A percentile compares a stretch with the other conserved stretches of the same genome.
These are phyloP conservation scores for Schizosaccharomyces cryophilus DNA, from an alignment of 805 yeast genomes.

Conservation along the genomic window DNA sequence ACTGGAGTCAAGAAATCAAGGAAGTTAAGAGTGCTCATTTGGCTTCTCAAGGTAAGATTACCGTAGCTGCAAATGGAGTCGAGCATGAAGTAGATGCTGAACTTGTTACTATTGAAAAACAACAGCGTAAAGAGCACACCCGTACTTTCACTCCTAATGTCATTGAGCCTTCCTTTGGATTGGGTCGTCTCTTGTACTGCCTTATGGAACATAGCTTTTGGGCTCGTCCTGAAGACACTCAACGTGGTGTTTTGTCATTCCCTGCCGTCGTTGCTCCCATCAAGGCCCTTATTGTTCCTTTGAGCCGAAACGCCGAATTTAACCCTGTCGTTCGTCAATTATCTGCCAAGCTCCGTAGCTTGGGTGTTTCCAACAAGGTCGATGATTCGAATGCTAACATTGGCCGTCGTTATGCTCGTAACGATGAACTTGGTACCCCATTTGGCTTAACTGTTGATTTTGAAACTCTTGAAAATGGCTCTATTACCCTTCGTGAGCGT, in stretches of 20 bases:
- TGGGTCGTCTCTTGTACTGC: constrained; percentile 87
- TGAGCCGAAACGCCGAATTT: constrained; percentile 61
- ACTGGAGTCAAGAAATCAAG: constrained; percentile 64
- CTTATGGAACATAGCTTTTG: constrained; percentile 87
- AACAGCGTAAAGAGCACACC: constrained; percentile 14
- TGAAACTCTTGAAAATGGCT: constrained; percentile 64
- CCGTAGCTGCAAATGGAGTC: constrained; percentile 41
- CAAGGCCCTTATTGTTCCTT: constrained; percentile 82
- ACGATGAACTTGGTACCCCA: constrained; percentile 96
- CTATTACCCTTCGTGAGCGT: constrained; percentile 90
- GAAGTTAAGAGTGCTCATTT: constrained; percentile 54
- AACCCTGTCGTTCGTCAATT: constrained; percentile 50
- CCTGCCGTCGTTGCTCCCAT: constrained; percentile 95
- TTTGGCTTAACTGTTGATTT: constrained; percentile 94
- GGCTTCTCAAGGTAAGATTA: constrained; percentile 33
- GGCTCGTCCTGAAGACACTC: constrained; percentile 73
- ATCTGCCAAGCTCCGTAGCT: constrained; percentile 43
- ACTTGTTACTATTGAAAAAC: constrained; percentile 52
- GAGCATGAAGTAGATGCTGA: constrained; percentile 49
- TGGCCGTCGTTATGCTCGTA: constrained; percentile 94
- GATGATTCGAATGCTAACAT: constrained; percentile 94
- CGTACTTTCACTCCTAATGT: constrained; percentile 94
- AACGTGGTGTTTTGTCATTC: constrained; percentile 75
- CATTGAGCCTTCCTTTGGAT: constrained; percentile 97
- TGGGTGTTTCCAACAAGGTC: constrained; percentile 78